Evolutionary conservation across 2,329 filamentous ascomycete genomes (phyloP).

Genomic region (Fusarium acutatum): DNA sequence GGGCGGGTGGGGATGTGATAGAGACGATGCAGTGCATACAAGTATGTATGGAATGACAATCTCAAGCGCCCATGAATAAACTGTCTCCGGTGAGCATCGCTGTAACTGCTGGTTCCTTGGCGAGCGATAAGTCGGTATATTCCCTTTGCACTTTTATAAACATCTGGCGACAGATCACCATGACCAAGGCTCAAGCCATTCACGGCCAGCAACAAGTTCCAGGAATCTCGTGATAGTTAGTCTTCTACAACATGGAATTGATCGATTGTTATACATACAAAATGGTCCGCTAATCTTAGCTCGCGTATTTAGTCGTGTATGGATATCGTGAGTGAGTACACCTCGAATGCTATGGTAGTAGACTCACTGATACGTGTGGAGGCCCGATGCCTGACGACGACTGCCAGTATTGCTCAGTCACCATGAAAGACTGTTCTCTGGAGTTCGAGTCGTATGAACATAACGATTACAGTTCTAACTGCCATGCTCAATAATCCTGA

Average conservation of each 20-base stretch:
- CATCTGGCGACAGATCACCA: background rate
- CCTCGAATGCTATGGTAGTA: background rate
- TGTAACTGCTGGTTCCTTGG: background rate
- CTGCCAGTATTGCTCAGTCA: background rate
- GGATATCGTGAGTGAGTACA: background rate
- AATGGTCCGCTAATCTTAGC: background rate
- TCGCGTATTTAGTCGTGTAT: background rate
- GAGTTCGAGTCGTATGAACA: background rate
- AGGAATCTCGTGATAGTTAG: background rate
- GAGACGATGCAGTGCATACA: conserved; percentile 1
- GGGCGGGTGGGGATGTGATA: conserved; percentile 30
- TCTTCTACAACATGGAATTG: background rate
- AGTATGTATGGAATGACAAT: background rate
- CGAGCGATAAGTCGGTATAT: background rate
- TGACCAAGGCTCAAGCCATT: background rate
- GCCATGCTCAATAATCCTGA: conserved; percentile 21
- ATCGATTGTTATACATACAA: conserved; percentile 9
- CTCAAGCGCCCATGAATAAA: conserved; percentile 8
- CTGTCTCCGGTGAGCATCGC: background rate
- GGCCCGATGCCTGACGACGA: background rate
- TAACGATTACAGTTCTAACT: background rate
- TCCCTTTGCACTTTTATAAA: background rate
- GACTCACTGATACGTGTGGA: background rate
- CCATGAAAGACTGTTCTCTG: background rate
- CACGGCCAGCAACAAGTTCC: background rate